phyloP scores from a whole-genome alignment of 495 filamentous ascomycete genomes.

The Penicillium dipodomyicola region DNA sequence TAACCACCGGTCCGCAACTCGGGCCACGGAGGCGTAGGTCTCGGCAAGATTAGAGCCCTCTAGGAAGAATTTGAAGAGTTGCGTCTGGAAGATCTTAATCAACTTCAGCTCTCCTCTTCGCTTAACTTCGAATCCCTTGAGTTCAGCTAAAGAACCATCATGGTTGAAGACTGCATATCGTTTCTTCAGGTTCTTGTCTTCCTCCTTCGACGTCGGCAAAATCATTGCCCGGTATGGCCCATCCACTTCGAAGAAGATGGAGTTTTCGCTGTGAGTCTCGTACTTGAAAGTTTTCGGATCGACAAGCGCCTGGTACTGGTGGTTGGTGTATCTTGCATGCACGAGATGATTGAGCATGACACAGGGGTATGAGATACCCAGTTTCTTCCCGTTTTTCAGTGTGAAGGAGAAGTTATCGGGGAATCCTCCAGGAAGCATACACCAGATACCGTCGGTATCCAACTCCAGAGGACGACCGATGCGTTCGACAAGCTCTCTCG shows the following conservation, averaged over 20 bases:
- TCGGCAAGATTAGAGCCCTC: conserved; percentile 83
- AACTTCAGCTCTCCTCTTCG: conserved; percentile 96
- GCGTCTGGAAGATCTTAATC: conserved; percentile 99
- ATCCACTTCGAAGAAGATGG: conserved; percentile 99
- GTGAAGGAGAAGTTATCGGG: conserved; percentile 96
- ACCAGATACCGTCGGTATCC: conserved; percentile 99
- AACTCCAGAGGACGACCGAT: conserved; percentile 92
- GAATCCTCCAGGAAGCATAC: conserved; percentile 95
- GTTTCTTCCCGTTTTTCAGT: conserved; percentile 90
- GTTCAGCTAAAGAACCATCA: conserved; percentile 90
- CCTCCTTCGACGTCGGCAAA: conserved; percentile 93
- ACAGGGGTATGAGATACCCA: conserved; percentile 94
- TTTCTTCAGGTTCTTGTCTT: conserved; percentile 99
- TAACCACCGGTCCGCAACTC: conserved; percentile 93
- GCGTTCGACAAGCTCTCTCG: conserved; percentile 87
- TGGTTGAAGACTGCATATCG: conserved; percentile 99
- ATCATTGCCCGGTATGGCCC: conserved; percentile 98
- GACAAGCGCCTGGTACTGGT: conserved; percentile 88
- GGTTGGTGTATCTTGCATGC: conserved; percentile 91
- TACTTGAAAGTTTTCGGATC: conserved; percentile 82
- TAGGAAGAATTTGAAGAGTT: conserved; percentile 99
- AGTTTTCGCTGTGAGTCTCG: conserved; percentile 94
- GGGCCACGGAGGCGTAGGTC: conserved; percentile 88
- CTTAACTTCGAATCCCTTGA: conserved; percentile 99
- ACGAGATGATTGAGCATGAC: conserved; percentile 99